These are phyloP conservation scores for Solanum hybrid DNA, from an alignment of 305 asterid species.

Conservation along the genomic window DNA sequence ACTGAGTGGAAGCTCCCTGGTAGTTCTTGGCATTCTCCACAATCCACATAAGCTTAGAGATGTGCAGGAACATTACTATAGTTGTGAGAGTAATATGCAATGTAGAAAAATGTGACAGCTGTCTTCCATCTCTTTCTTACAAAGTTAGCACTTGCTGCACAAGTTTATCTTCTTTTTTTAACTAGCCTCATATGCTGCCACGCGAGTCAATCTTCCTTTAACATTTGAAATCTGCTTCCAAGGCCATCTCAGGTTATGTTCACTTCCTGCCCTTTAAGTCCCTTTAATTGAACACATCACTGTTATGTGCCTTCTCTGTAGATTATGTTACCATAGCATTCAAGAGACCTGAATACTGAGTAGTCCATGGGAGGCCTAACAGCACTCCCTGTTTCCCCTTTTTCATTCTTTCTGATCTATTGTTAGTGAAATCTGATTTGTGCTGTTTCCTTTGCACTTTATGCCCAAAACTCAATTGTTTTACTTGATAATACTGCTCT, in stretches of 20 bases:
- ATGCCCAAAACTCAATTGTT: neutral
- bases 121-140: neutral
- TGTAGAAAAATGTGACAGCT: neutral
- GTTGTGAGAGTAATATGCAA: neutral
- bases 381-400: neutral
- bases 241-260: neutral
- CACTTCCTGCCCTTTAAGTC: neutral
- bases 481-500: slow-evolving; percentile 1
- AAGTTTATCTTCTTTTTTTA: neutral
- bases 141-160: neutral
- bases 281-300: neutral
- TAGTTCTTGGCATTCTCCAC: neutral
- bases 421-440: neutral
- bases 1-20: neutral
- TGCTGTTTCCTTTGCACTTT: slow-evolving; percentile 8
- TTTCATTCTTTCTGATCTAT: neutral
- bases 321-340: neutral
- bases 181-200: neutral
- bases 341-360: neutral
- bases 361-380: neutral
- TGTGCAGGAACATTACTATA: neutral
- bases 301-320: neutral
- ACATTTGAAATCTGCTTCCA: neutral
- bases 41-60: neutral
- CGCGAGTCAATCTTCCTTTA: neutral